A percentile compares a stretch with the other conserved stretches of the same genome.
These are phyloP conservation scores for Acacia melanoxylon DNA, from an alignment of 306 rosid genomes.

Conservation along the genomic window DNA sequence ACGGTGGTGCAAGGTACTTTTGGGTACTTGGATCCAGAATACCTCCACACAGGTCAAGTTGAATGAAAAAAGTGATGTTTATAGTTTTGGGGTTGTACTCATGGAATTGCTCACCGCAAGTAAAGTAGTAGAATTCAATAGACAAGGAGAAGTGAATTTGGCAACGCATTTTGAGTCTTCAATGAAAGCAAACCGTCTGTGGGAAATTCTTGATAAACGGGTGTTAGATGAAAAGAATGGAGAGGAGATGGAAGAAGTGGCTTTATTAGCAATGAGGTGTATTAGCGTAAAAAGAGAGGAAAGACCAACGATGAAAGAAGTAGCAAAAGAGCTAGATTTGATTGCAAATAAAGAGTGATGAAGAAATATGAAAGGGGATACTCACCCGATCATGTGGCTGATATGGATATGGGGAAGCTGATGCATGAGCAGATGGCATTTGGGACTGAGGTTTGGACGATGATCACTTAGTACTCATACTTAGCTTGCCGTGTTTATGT, in stretches of 20 bases:
- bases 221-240: background rate
- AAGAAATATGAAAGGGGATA: background rate
- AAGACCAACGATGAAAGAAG: conserved; percentile 49
- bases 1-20: conserved; percentile 55
- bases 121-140: conserved; percentile 28
- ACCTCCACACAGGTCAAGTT: conserved; percentile 35
- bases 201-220: conserved; percentile 28
- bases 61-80: conserved; percentile 51
- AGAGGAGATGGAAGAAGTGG: conserved; percentile 28
- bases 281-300: conserved; percentile 43
- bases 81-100: conserved; percentile 54
- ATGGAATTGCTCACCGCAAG: conserved; percentile 39
- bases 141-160: conserved; percentile 29
- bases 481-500: background rate
- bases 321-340: conserved; percentile 45
- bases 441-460: background rate
- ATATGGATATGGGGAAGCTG: background rate
- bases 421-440: background rate
- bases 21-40: conserved; percentile 51
- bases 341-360: conserved; percentile 6
- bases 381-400: background rate
- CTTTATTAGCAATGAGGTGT: conserved; percentile 34
- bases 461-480: background rate
- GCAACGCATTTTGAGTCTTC: conserved; percentile 29
- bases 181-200: conserved; percentile 24